phyloP scores from a whole-genome alignment of 2,329 filamentous ascomycete genomes.

The Colletotrichum abscissum region DNA sequence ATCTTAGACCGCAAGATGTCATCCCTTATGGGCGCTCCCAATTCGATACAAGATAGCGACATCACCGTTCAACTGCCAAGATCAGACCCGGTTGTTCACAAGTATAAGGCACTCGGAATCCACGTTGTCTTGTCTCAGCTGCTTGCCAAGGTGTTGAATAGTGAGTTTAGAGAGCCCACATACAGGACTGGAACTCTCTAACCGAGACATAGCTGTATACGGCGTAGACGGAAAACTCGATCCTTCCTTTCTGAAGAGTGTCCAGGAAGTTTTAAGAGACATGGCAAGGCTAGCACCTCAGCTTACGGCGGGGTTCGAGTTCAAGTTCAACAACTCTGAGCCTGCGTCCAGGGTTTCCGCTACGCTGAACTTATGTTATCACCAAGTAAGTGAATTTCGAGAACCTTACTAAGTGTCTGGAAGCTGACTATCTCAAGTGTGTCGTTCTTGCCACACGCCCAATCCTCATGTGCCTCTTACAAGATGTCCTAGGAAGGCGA shows the following conservation, averaged over 20 bases:
- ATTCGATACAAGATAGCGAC: conserved; percentile 17
- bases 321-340: conserved; percentile 17
- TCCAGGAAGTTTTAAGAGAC: conserved; percentile 9
- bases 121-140: conserved; percentile 16
- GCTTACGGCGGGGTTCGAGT: conserved; percentile 17
- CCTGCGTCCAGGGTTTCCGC: conserved; percentile 16
- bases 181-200: not conserved
- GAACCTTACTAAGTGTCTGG: too few species aligned
- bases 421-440: not conserved
- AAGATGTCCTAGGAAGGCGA: not conserved
- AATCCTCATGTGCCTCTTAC: conserved; percentile 12
- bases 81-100: not conserved
- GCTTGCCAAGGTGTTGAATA: conserved; percentile 24
- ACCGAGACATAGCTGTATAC: conserved; percentile 3
- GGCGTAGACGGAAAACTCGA: conserved; percentile 17
- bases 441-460: conserved; percentile 17
- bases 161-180: not conserved
- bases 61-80: conserved; percentile 7
- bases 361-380: conserved; percentile 21
- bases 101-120: conserved; percentile 11
- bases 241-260: conserved; percentile 9
- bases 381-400: not conserved
- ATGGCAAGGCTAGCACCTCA: conserved; percentile 9
- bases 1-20: conserved; percentile 27
- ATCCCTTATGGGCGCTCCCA: conserved; percentile 17